Conservation (phyloP, 768 basidiomycete species). For the Gelatoporia subvermispora region DNA sequence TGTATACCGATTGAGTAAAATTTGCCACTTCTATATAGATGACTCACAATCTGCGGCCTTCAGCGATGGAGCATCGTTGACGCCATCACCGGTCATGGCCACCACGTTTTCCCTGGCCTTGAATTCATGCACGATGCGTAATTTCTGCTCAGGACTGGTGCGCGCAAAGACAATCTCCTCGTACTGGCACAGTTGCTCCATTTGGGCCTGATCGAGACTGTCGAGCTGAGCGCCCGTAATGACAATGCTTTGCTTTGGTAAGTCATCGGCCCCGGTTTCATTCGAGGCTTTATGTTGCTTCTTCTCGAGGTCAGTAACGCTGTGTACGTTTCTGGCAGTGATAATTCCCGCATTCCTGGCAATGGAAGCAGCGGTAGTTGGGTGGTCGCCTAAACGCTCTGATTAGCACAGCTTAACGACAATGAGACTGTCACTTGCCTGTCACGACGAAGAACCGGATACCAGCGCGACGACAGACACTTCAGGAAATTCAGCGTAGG, state of each 20-base stretch:
- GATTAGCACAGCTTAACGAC: not conserved
- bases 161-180: slow-evolving; percentile 54
- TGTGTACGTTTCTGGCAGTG: slow-evolving; percentile 27
- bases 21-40: not conserved
- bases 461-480: slow-evolving; percentile 38
- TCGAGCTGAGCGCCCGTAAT: slow-evolving; percentile 34
- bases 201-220: slow-evolving; percentile 8
- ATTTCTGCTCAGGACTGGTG: slow-evolving; percentile 57
- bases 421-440: slow-evolving; percentile 24
- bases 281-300: not conserved
- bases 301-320: slow-evolving; percentile 26
- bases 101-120: slow-evolving; percentile 45
- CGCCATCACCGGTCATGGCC: slow-evolving; percentile 63
- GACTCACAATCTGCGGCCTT: slow-evolving; percentile 43
- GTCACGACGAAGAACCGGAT: slow-evolving; percentile 61
- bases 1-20: too few species aligned
- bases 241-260: slow-evolving; percentile 30
- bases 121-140: slow-evolving; percentile 55
- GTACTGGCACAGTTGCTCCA: slow-evolving; percentile 23
- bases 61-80: slow-evolving; percentile 52
- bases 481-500: too few species aligned
- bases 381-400: slow-evolving; percentile 40
- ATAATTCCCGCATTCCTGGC: slow-evolving; percentile 60
- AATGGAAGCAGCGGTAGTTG: slow-evolving; percentile 55
- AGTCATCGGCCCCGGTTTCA: slow-evolving; percentile 14